These are phyloP conservation scores for Sutorius australiensis DNA, from an alignment of 768 basidiomycete species.

Conservation along the genomic window DNA sequence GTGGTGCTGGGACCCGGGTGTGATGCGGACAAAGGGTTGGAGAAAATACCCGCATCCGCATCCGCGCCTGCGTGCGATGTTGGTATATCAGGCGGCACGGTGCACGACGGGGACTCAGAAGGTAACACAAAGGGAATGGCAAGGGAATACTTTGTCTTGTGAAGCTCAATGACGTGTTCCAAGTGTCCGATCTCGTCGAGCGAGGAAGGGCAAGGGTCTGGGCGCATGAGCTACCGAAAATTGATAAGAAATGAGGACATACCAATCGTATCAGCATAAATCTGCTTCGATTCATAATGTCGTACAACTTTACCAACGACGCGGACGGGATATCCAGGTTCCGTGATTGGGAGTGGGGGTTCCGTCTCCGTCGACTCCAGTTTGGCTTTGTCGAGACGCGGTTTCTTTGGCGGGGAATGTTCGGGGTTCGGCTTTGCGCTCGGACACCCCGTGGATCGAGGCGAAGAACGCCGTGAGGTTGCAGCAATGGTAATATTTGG, in stretches of 20 bases:
- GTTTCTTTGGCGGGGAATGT: conserved; percentile 16
- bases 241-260: conserved; percentile 10
- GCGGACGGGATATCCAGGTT: conserved; percentile 45
- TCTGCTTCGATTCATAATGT: conserved; percentile 41
- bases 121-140: conserved; percentile 46
- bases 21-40: conserved; percentile 6
- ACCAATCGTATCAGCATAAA: conserved; percentile 53
- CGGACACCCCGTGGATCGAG: conserved; percentile 3
- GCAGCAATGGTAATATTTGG: conserved; percentile 28
- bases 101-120: conserved; percentile 10
- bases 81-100: not conserved
- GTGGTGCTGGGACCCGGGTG: not conserved
- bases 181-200: conserved; percentile 64
- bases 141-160: conserved; percentile 48
- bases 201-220: conserved; percentile 44
- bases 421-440: not conserved
- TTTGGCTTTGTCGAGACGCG: conserved; percentile 5
- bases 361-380: conserved; percentile 2
- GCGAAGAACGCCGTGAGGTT: conserved; percentile 4
- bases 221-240: not conserved
- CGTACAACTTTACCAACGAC: conserved; percentile 45
- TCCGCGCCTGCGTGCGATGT: not conserved
- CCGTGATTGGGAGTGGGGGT: conserved; percentile 37
- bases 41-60: conserved; percentile 10
- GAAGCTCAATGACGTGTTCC: conserved; percentile 48